Base-by-base conservation (phyloP, 2,329 filamentous ascomycete species). In the Aureobasidium sp. region DNA sequence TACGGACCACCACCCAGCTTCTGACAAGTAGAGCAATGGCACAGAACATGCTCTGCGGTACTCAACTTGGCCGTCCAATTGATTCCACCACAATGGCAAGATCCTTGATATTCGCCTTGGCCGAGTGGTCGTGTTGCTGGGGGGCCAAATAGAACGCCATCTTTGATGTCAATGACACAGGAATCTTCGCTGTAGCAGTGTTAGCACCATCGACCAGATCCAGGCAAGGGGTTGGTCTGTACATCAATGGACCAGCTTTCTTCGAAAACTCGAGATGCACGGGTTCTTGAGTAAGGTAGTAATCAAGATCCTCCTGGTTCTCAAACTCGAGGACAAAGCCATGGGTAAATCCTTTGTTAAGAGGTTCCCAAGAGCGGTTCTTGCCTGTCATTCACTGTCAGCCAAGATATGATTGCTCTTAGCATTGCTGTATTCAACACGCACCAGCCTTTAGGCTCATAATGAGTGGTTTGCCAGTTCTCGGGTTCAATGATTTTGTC, bases 21-120 rank as follows among this genome's bases (percentile, higher is more conserved):
- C 64, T 74, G 72, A 48, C 73, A 74, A 4, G 72, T 74, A 20
- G 66, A 64, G 64, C 73, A 75, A 63, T 74, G 72, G 47, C 73
- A 74, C 27, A 75, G 66, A 13, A 75, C 70, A 62, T 74, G 72
- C 59, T 71, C 67, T 8, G 66, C 66, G 50, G 65, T 64, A 46
- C 61, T 63, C 32, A 66, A 55, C 57, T 65, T 69, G 12, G 69
- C 69, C 15, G 53, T 62, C 70, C 72, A 65, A 51, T 68, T 68
- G 12, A 72, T 63, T 32, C 65, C 66, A 24, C 69, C 69, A 34
- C 73, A 74, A 63, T 75, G 72, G 62, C 73, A 75, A 5, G 63
- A 64, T 1, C 73, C 72, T 17, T 52, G 66, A 50, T 67, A 69
- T 39, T 39, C 50, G 20, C 20, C 50, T 15, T 52, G 26, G 41